Conservation (phyloP, 257 asterid genomes). For the Verbena officinalis region DNA sequence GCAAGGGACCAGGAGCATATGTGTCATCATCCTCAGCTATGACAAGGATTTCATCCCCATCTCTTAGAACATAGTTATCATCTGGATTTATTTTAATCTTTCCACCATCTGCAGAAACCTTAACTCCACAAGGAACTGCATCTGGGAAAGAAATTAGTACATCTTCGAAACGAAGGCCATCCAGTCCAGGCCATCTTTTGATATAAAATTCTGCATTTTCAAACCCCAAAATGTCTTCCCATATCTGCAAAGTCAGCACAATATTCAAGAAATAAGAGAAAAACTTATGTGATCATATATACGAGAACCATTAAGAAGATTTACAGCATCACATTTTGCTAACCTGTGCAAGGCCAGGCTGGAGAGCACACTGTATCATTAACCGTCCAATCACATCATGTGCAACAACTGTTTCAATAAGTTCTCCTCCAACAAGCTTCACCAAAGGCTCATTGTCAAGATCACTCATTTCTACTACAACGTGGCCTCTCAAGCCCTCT, state of each 20-base stretch:
- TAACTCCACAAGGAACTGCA: constrained; percentile 96
- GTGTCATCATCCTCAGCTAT: constrained; percentile 99
- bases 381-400: constrained; percentile 97
- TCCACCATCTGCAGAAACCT: constrained; percentile 80
- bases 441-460: constrained; percentile 98
- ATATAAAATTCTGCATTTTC: constrained; percentile 97
- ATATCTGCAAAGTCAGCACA: constrained; percentile 60
- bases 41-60: constrained; percentile 94
- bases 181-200: constrained; percentile 88
- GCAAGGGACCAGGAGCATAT: constrained; percentile 83
- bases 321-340: constrained; percentile 28
- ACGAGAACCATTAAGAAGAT: background rate
- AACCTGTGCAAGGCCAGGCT: constrained; percentile 99
- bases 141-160: constrained; percentile 83
- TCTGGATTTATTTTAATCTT: constrained; percentile 88
- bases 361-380: constrained; percentile 99
- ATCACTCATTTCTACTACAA: constrained; percentile 98
- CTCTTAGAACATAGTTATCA: constrained; percentile 74
- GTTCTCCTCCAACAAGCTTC: constrained; percentile 98
- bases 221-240: constrained; percentile 98
- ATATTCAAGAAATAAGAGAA: constrained; percentile 16
- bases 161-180: constrained; percentile 74
- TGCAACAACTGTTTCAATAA: constrained; percentile 95
- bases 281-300: background rate
- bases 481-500: constrained; percentile 94